phyloP scores from a whole-genome alignment of 352 stramenopile species.

The Blastocystis sp. region DNA sequence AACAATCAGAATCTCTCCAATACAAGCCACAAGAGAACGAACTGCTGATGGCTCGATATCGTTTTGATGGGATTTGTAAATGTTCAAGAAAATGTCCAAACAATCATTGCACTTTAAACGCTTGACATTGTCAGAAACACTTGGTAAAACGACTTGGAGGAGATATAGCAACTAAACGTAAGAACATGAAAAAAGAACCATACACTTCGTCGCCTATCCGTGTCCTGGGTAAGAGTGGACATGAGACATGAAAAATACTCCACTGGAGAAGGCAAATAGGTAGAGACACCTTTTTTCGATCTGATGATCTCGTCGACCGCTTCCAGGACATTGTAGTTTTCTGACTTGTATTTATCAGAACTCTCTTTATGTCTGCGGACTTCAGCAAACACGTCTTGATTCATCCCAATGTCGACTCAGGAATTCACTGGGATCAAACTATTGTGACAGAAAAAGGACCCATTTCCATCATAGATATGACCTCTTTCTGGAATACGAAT shows the following conservation, averaged over 20 bases:
- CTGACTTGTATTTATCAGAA: conserved; percentile 9
- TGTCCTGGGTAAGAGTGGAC: neutral
- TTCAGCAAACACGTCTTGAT: neutral
- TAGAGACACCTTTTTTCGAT: neutral
- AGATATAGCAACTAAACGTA: conserved; percentile 28
- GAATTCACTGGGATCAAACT: neutral
- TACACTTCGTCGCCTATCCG: conserved; percentile 8
- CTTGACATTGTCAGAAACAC: conserved; percentile 42
- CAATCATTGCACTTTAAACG: conserved; percentile 49
- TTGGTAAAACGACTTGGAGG: conserved; percentile 16
- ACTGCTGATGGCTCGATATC: conserved; percentile 22
- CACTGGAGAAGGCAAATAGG: neutral
- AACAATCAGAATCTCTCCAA: neutral
- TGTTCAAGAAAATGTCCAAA: conserved; percentile 38
- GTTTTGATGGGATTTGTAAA: neutral
- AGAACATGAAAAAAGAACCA: too few relatives aligned
- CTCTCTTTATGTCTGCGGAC: conserved; percentile 32
- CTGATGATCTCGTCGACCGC: conserved; percentile 16
- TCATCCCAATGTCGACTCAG: neutral
- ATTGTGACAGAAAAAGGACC: neutral
- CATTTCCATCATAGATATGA: neutral
- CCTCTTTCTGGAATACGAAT: neutral
- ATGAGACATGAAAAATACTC: conserved; percentile 51
- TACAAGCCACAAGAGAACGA: neutral
- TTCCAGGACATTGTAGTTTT: conserved; percentile 28